Conservation (phyloP, 164 flowering plant genomes). For the Chimonanthus salicifolius region DNA sequence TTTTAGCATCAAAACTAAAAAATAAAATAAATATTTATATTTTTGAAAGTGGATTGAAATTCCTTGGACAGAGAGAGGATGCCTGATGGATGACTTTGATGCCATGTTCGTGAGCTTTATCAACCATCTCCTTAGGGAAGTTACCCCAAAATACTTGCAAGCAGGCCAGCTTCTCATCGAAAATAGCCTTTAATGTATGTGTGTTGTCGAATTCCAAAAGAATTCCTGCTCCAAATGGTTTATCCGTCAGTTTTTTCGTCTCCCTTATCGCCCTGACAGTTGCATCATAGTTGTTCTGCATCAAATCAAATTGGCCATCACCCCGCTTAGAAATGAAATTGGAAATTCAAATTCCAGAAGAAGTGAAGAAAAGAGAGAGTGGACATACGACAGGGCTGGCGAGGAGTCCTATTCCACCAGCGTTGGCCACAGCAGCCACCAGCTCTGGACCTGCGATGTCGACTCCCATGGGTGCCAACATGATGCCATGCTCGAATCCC, state of each 20-base stretch:
- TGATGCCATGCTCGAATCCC: slow-evolving; percentile 25
- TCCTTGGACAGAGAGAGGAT: background rate
- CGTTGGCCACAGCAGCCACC: slow-evolving; percentile 27
- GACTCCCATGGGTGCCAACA: slow-evolving; percentile 29
- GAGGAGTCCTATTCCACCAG: slow-evolving; percentile 24
- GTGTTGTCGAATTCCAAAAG: slow-evolving; percentile 20
- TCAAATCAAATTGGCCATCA: too few relatives aligned
- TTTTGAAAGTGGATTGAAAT: too few relatives aligned
- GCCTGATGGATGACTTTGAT: slow-evolving; percentile 28
- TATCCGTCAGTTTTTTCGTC: slow-evolving; percentile 22
- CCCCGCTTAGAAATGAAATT: background rate
- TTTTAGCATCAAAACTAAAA: too few relatives aligned
- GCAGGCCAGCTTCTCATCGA: slow-evolving; percentile 25
- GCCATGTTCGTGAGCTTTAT: slow-evolving; percentile 31
- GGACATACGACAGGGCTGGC: slow-evolving; percentile 25
- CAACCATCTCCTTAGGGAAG: slow-evolving; percentile 29
- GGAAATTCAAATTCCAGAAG: background rate
- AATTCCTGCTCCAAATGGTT: slow-evolving; percentile 20
- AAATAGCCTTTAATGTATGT: slow-evolving; percentile 20
- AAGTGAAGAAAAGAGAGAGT: background rate
- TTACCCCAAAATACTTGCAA: slow-evolving; percentile 31
- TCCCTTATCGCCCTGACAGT: slow-evolving; percentile 23
- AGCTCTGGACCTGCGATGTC: slow-evolving; percentile 24
- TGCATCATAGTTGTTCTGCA: slow-evolving; percentile 20
- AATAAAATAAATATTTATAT: too few relatives aligned